Evolutionary conservation across 2,329 filamentous ascomycete species (phyloP).

Genomic region (Neopestalotiopsis clavispora): DNA sequence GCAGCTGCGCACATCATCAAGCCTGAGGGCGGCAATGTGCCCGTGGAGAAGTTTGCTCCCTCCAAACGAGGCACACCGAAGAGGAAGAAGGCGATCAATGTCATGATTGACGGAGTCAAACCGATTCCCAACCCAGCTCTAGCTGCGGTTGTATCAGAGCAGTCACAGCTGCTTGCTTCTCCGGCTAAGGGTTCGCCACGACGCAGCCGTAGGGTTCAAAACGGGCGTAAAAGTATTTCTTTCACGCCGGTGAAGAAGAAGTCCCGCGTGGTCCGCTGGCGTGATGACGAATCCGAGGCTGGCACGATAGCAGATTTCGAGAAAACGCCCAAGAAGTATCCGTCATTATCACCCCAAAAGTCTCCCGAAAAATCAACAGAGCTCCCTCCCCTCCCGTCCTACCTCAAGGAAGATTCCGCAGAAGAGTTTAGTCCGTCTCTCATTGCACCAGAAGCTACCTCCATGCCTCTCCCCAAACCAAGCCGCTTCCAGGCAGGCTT

Average conservation of each 20-base stretch:
- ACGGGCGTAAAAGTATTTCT: conserved; percentile 72
- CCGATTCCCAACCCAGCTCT: conserved; percentile 51
- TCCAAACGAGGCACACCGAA: conserved; percentile 78
- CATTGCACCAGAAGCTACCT: conserved; percentile 53
- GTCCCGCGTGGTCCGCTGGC: conserved; percentile 84
- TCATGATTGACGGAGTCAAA: conserved; percentile 42
- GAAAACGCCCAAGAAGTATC: conserved; percentile 79
- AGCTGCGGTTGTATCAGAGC: conserved; percentile 34
- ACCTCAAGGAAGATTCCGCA: conserved; percentile 44
- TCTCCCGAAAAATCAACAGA: conserved; percentile 56
- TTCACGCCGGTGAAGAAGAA: conserved; percentile 86
- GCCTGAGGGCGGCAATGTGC: conserved; percentile 72
- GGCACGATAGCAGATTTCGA: conserved; percentile 89
- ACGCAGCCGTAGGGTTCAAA: conserved; percentile 72
- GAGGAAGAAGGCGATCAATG: conserved; percentile 60
- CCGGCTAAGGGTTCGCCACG: conserved; percentile 82
- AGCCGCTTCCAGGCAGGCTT: conserved; percentile 90
- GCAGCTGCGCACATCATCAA: conserved; percentile 86
- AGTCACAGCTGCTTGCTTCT: conserved; percentile 53
- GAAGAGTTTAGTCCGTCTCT: conserved; percentile 63
- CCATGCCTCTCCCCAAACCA: conserved; percentile 54
- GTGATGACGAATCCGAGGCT: conserved; percentile 83
- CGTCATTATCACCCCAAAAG: conserved; percentile 58
- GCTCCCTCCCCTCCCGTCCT: conserved; percentile 58
- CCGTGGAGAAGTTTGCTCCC: conserved; percentile 72